Base-by-base conservation (phyloP, 202 grass and related monocot species). In the Panicum hallii region DNA sequence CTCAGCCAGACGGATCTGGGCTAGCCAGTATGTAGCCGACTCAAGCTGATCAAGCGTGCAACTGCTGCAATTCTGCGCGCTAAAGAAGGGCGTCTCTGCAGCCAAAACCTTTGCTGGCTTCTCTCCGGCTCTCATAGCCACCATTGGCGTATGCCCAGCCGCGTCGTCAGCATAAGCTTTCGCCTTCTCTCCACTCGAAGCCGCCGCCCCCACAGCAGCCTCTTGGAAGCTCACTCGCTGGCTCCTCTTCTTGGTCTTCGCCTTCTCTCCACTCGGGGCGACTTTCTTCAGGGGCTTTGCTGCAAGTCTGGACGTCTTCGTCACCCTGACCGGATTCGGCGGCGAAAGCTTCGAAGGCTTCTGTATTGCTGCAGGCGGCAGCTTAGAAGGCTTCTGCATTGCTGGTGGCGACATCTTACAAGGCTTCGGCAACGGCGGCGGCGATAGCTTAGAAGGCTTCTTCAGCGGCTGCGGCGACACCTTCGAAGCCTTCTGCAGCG, bases 1-100 rank as follows among this genome's bases (percentile, higher is more conserved):
- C 50, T 97, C 92, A 14, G 95, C 88, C 47, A 97, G 41, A 30
- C 41, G 82, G 60, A 97, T 93, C 55, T 97, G 95, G 19, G 77
- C 54, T 7, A 97, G 75, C 94, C 92, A 97, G 84, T 97, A 94
- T 12, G 84, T 52, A 46, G 92, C 78, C 12, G 75, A 79, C 81
- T 94, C 90, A 19, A 97, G 87, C 42, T 68, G 80, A 75, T 94
- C 82, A 3, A 86, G 78, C 56, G 58, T 69, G 28, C 88, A 92
- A 34, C 81, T 91, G 58, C 90, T 90, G 32, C 88, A 94, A 60
- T 93, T 84, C 75, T 85, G 78, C 13, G 92, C 94, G 36, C 82
- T 94, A 11, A 92, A 86, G 78, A 94, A 97, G 10, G 92, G 90
- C 11, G 92, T 97, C 63, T 80, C 81, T 1, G 40, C 30, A 4